A percentile compares a stretch with the other conserved stretches of the same genome.
These are phyloP conservation scores for Nakaseomyces uthaithaninus DNA, from an alignment of 1,139 yeast genomes.

Conservation along the genomic window DNA sequence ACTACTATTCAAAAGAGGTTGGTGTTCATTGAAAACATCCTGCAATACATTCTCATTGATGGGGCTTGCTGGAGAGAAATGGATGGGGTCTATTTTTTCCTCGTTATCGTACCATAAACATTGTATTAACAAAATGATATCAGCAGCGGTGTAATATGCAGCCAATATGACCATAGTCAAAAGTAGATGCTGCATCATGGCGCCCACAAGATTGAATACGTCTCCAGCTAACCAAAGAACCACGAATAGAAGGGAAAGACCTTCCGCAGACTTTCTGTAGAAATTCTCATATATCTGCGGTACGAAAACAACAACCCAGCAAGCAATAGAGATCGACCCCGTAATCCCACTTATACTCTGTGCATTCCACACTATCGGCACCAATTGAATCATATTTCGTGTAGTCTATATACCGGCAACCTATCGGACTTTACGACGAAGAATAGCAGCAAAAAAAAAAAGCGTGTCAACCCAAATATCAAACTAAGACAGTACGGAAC, in stretches of 20 bases:
- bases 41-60: slow-evolving; percentile 59
- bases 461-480: no score
- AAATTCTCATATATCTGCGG: slow-evolving; percentile 95
- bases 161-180: slow-evolving; percentile 92
- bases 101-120: slow-evolving; percentile 63
- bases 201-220: slow-evolving; percentile 83
- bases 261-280: slow-evolving; percentile 74
- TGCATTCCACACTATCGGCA: slow-evolving; percentile 63
- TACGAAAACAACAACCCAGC: slow-evolving; percentile 96
- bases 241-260: slow-evolving; percentile 73
- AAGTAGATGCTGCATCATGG: slow-evolving; percentile 75
- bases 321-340: slow-evolving; percentile 88
- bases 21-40: slow-evolving; percentile 39
- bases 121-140: slow-evolving; percentile 70
- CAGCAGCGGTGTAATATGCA: slow-evolving; percentile 85
- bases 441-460: no score
- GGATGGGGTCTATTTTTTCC: slow-evolving; percentile 59
- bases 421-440: no score
- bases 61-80: slow-evolving; percentile 86
- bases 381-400: slow-evolving; percentile 25
- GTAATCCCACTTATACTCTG: slow-evolving; percentile 78
- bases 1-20: slow-evolving; percentile 30
- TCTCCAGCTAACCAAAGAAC: slow-evolving; percentile 86
- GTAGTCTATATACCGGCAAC: neutral
- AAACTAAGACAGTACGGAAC: no score